A percentile compares a stretch with the other conserved stretches of the same genome.
Conservation (phyloP, 78 protist genomes). For the Emiliania huxleyi region DNA sequence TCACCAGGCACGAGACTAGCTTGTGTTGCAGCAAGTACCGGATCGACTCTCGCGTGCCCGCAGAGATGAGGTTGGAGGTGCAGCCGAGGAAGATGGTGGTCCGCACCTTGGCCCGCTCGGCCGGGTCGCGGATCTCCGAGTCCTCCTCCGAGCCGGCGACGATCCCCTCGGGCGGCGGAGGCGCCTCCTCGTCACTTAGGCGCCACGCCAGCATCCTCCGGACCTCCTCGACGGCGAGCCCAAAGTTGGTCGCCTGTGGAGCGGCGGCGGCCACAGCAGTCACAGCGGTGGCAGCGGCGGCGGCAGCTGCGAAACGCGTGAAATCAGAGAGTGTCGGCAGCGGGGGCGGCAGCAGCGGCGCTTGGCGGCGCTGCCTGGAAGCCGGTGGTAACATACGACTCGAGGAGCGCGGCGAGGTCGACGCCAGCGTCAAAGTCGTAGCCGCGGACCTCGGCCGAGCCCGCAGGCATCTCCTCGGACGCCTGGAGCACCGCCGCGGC, state of each 20-base stretch:
- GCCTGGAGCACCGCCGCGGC: neutral
- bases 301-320: neutral
- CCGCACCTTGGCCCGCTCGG: constrained; percentile 11
- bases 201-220: constrained; percentile 80
- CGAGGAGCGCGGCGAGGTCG: constrained; percentile 67
- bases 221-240: constrained; percentile 84
- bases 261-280: neutral
- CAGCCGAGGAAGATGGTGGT: constrained; percentile 90
- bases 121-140: constrained; percentile 12
- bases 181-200: constrained; percentile 53
- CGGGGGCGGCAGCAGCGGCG: too few species aligned
- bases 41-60: constrained; percentile 93
- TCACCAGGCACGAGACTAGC: constrained; percentile 73
- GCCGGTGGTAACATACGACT: constrained; percentile 74
- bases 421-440: constrained; percentile 74
- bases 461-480: constrained; percentile 32
- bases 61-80: constrained; percentile 96
- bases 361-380: too few species aligned
- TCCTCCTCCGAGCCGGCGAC: constrained; percentile 43
- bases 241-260: constrained; percentile 68
- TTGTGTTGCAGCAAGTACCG: constrained; percentile 82
- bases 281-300: neutral
- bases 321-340: too few species aligned
- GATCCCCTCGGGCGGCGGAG: neutral
- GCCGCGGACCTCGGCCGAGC: constrained; percentile 42